These are phyloP conservation scores for Vitis rupestris DNA, from an alignment of 164 flowering plant genomes.

Conservation along the genomic window DNA sequence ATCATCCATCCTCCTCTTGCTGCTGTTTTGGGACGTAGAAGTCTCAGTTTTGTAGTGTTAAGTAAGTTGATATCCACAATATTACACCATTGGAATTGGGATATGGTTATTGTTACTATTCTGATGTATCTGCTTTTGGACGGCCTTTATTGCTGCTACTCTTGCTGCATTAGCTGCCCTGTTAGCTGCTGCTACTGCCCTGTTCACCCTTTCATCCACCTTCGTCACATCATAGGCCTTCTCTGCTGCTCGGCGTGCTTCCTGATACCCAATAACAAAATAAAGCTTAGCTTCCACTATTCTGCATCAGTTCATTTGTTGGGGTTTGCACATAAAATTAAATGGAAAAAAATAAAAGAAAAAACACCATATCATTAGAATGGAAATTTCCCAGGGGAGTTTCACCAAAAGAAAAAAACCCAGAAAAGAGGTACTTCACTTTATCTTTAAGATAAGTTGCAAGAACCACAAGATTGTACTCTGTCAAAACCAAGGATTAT, in stretches of 20 bases:
- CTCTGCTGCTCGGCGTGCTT: conserved; percentile 85
- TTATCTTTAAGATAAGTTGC: too few relatives aligned
- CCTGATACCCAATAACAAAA: conserved; percentile 42
- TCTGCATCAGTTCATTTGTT: too few relatives aligned
- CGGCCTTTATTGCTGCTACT: conserved; percentile 95
- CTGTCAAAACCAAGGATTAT: too few relatives aligned
- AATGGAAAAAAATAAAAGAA: too few relatives aligned
- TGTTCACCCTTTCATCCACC: conserved; percentile 92
- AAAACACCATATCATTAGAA: too few relatives aligned
- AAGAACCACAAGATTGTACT: too few relatives aligned
- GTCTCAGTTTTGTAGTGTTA: neutral
- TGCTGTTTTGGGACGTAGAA: neutral
- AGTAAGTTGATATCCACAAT: neutral
- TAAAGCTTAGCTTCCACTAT: neutral
- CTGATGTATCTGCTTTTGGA: conserved; percentile 70
- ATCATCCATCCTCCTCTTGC: conserved; percentile 5
- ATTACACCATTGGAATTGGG: conserved; percentile 38
- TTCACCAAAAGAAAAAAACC: too few relatives aligned
- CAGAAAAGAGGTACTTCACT: too few relatives aligned
- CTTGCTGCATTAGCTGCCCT: conserved; percentile 95
- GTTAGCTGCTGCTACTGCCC: conserved; percentile 83
- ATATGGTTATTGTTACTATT: conserved; percentile 21
- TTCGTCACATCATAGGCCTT: conserved; percentile 79
- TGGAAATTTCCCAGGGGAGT: too few relatives aligned
- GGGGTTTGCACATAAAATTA: too few relatives aligned